Evolutionary conservation across 2,329 filamentous ascomycete species (phyloP).

Genomic region (Pseudocercospora eumusae): DNA sequence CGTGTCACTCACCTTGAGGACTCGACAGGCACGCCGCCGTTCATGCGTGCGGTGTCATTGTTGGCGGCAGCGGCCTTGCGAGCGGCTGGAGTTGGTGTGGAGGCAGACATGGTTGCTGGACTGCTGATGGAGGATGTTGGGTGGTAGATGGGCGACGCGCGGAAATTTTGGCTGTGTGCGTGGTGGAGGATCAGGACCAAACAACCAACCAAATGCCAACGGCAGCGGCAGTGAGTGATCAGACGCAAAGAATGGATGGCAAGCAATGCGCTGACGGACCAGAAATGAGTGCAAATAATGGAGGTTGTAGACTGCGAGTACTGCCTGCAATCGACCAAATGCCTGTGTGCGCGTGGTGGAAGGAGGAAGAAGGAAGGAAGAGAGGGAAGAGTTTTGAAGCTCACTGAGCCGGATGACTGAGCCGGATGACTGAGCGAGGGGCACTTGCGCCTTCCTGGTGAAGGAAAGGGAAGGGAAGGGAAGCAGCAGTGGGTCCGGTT

Average conservation of each 20-base stretch:
- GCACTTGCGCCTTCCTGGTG: neutral
- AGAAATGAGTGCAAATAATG: slow-evolving; percentile 9
- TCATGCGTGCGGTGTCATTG: neutral
- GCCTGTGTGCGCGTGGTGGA: slow-evolving; percentile 1
- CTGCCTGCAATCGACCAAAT: neutral
- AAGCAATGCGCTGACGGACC: neutral
- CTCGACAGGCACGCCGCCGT: neutral
- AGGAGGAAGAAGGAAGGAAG: slow-evolving; percentile 12
- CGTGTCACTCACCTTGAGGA: neutral
- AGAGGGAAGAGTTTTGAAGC: slow-evolving; percentile 11
- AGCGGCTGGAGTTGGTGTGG: neutral
- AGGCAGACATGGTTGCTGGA: neutral
- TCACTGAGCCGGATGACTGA: no score
- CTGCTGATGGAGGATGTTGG: neutral
- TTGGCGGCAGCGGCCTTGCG: slow-evolving; percentile 5
- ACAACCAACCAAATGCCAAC: slow-evolving; percentile 6
- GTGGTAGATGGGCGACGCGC: neutral
- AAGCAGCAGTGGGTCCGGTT: neutral
- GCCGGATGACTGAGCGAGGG: neutral
- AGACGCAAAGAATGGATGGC: neutral
- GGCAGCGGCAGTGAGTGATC: neutral
- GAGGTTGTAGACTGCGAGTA: slow-evolving; percentile 3
- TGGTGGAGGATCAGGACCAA: slow-evolving; percentile 5
- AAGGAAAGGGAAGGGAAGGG: neutral
- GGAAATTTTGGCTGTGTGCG: neutral